These are phyloP conservation scores for Rhipidocladum racemiflorum DNA, from an alignment of 176 grass and related monocot species.

Conservation along the genomic window DNA sequence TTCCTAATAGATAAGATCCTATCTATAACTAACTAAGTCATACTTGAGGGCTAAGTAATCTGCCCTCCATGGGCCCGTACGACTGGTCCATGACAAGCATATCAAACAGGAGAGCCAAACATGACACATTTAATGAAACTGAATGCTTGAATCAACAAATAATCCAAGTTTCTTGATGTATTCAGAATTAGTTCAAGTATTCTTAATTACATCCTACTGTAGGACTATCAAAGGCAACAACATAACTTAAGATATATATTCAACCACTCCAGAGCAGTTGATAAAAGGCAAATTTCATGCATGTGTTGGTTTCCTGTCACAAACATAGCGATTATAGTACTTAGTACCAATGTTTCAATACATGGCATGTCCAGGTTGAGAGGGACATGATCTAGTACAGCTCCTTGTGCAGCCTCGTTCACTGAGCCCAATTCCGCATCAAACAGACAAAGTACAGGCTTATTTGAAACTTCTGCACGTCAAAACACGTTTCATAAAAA, in stretches of 20 bases:
- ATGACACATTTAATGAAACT: neutral
- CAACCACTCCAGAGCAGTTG: conserved; percentile 1
- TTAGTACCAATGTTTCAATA: neutral
- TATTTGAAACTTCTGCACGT: neutral
- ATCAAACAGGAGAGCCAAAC: neutral
- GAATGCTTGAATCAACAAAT: neutral
- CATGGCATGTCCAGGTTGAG: neutral
- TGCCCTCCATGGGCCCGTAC: too few relatives aligned
- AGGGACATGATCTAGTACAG: neutral
- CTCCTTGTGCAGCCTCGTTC: neutral
- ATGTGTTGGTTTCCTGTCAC: neutral
- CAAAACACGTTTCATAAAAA: neutral
- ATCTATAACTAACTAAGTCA: neutral
- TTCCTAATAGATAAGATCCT: neutral
- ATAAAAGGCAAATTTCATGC: neutral
- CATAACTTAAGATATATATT: neutral
- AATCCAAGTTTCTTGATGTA: neutral
- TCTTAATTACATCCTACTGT: neutral
- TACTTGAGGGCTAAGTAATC: too few relatives aligned
- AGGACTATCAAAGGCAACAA: neutral
- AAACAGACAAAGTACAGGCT: neutral
- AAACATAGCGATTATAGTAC: neutral
- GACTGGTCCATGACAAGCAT: too few relatives aligned
- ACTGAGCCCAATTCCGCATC: neutral
- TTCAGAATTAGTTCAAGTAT: neutral